phyloP scores from a whole-genome alignment of 768 basidiomycete genomes.

The Phaeotremella skinneri region DNA sequence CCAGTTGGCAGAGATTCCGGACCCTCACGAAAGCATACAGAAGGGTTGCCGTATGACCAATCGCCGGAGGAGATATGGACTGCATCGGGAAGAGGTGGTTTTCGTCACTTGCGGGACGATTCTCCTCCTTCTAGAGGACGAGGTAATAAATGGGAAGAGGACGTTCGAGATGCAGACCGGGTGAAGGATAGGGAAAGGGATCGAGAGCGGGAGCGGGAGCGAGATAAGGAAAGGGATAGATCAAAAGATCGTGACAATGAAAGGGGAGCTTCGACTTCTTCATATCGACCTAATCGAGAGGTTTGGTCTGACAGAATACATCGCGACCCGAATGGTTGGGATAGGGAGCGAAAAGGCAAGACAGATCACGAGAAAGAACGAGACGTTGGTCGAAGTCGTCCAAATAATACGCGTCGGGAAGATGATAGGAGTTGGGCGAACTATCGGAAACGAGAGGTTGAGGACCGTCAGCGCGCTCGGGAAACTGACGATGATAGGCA shows the following conservation, averaged over 20 bases:
- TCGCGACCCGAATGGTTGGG: not conserved
- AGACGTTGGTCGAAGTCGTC: conserved; percentile 3
- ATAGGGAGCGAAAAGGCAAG: conserved; percentile 12
- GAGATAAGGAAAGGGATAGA: conserved; percentile 11
- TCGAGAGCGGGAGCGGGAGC: conserved; percentile 1
- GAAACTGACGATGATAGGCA: conserved; percentile 6
- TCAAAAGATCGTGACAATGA: conserved; percentile 2
- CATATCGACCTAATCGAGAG: not conserved
- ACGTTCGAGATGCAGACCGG: conserved; percentile 4
- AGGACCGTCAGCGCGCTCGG: not conserved
- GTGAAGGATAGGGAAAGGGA: conserved; percentile 14
- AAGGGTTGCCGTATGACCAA: not conserved
- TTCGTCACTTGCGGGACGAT: not conserved
- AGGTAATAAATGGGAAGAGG: conserved; percentile 4
- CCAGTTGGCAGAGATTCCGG: not conserved
- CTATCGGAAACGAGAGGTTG: not conserved
- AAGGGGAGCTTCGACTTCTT: not conserved
- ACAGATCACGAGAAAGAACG: not conserved
- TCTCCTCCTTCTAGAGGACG: conserved; percentile 10
- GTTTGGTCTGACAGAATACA: not conserved
- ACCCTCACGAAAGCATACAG: not conserved
- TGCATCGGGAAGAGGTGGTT: conserved; percentile 2
- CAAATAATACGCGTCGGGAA: not conserved
- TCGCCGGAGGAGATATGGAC: not conserved
- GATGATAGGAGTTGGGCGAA: not conserved